A percentile compares a stretch with the other conserved stretches of the same genome.
Conservation (phyloP, 768 basidiomycete species). For the Hortiboletus campestris region DNA sequence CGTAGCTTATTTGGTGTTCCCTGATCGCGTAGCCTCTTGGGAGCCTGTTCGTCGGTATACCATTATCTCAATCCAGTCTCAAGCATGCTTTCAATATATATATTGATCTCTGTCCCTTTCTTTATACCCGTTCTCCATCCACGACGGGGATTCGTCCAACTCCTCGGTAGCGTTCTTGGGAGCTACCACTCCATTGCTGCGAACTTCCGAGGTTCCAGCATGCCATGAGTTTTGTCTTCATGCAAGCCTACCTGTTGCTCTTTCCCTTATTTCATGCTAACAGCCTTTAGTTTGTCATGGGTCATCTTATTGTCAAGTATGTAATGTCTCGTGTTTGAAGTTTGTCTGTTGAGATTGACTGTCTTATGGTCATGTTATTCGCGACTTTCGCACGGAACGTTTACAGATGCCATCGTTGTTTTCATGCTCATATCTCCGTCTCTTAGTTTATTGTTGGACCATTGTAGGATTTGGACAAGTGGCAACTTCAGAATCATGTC, state of each 20-base stretch:
- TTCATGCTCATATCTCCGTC: background rate
- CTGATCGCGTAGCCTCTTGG: slow-evolving; percentile 88
- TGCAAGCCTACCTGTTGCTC: slow-evolving; percentile 38
- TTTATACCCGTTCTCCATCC: slow-evolving; percentile 75
- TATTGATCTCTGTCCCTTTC: slow-evolving; percentile 73
- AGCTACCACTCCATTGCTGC: slow-evolving; percentile 77
- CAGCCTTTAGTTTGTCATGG: slow-evolving; percentile 68
- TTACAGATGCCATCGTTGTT: slow-evolving; percentile 66
- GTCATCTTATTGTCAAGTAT: slow-evolving; percentile 88
- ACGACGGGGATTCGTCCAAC: slow-evolving; percentile 68
- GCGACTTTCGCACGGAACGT: slow-evolving; percentile 97
- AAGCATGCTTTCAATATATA: slow-evolving; percentile 82
- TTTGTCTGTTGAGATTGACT: background rate
- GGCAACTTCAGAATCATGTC: slow-evolving; percentile 71
- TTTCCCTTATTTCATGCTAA: slow-evolving; percentile 1
- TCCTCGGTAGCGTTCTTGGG: slow-evolving; percentile 66
- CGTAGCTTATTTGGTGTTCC: slow-evolving; percentile 82
- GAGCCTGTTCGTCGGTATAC: slow-evolving; percentile 82
- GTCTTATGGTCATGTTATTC: slow-evolving; percentile 61
- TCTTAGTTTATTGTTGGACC: background rate
- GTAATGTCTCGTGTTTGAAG: slow-evolving; percentile 23
- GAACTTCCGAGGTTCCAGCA: slow-evolving; percentile 53
- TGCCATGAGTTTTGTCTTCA: slow-evolving; percentile 95
- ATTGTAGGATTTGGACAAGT: slow-evolving; percentile 79
- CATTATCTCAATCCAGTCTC: slow-evolving; percentile 56